A percentile compares a stretch with the other conserved stretches of the same genome.
These are phyloP conservation scores for Suillus subalutaceus DNA, from an alignment of 768 basidiomycete species.

Conservation along the genomic window DNA sequence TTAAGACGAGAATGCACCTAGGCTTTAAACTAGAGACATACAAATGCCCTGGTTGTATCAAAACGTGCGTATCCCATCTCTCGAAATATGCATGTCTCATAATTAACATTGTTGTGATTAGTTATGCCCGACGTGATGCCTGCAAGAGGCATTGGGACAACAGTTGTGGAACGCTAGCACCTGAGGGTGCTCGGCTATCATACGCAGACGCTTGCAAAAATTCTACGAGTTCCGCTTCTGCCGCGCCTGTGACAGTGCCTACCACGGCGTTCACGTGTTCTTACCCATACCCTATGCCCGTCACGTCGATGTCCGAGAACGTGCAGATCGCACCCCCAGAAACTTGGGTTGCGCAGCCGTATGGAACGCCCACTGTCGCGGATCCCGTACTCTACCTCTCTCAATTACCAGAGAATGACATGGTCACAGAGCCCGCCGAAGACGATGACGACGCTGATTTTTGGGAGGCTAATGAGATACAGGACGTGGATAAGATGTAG, in stretches of 20 bases:
- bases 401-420: too few relatives aligned
- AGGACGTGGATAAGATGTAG: neutral
- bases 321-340: neutral
- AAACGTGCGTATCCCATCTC: neutral
- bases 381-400: too few relatives aligned
- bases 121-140: neutral
- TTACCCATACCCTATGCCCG: neutral
- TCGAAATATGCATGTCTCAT: neutral
- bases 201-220: too few relatives aligned
- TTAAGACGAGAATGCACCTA: neutral
- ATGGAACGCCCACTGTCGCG: neutral
- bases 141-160: neutral
- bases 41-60: neutral
- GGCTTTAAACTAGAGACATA: neutral
- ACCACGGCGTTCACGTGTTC: neutral
- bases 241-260: neutral
- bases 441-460: neutral
- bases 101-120: neutral
- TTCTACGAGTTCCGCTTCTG: neutral
- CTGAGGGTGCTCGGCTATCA: neutral
- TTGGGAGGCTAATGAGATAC: neutral
- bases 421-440: neutral
- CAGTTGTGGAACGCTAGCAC: neutral
- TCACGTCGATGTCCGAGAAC: neutral
- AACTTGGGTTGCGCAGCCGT: neutral